Evolutionary conservation across 345 rosid species (phyloP), one percentile per base, ranked within the genome.

Genomic region (Stellera chamaejasme): DNA sequence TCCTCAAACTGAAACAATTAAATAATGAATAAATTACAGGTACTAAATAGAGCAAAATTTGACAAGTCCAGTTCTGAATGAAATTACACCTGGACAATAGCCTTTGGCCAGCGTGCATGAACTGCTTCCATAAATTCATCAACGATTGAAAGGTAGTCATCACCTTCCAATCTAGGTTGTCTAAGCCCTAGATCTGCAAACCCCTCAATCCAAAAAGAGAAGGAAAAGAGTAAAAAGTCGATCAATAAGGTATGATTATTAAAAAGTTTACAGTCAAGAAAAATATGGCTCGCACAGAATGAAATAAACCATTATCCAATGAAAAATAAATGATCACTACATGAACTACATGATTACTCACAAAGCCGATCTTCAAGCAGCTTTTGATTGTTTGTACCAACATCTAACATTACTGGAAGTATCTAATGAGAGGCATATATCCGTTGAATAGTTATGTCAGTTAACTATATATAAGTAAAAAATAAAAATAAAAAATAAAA

Each of bases 81-180:
- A 61, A 58, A 65, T 32, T 8, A 63, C 48, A 87, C 99, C 85
- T 89, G 99, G n/a, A 93, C 78, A 59, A 93, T 78, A 50, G 99
- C 94, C 78, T 93, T 93, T 27, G 99, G 99, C 99, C 99, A 93
- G 50, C 99, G 94, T 25, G 79, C 73, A 61, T 63, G 73, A 67
- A 78, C 88, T 65, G 99, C 97, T 93, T 93, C 96, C 90, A 93
- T 82, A 68, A 93, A 89, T 71, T 93, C 99, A 76, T 89, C 99
- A 66, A 93, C 72, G 67, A 83, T 82, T 60, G 76, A 75, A 56
- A 93, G 76, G 54, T 93, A 93, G 64, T 87, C 97, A 43, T 89
- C 97, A 55, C 97, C 99, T 76, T 93, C 99, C 70, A 89, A 64
- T 78, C 99, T 76, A 66, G 91, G 96, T 59, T 75, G 91, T 68